Evolutionary conservation across 1,139 yeast species (phyloP), one percentile per base, ranked within the genome.

Genomic region (Saccharomycopsis hybrid): DNA sequence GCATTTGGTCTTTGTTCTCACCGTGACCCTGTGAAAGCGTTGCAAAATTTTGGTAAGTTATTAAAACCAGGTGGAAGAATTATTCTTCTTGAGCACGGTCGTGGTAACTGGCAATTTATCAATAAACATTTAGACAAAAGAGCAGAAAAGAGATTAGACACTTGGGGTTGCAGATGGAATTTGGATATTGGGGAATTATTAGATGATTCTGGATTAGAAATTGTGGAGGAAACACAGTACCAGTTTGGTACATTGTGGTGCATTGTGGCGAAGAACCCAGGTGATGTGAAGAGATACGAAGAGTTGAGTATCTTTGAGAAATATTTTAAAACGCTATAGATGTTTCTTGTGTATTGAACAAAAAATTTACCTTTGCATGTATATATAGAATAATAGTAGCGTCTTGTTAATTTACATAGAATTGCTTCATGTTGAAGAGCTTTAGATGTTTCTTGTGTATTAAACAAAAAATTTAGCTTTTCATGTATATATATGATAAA

Each of bases 151-250:
- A 82, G 97, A 67, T 79, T 90, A 71, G 77, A 85, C 56, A 82
- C 85, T 9, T 92, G 97, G 97, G 97, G 97, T 2, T 92, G 98
- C 67, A 73, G 97, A 62, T 92, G 97, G 97, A 92, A 92, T 62
- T 71, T 92, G 56, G 97, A 92, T 62, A 87, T 92, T 58, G 95
- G 89, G 35, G 92, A 83, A 59, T 73, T 92, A 49, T 74, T 92
- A 32, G 90, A 85, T 61, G 81, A 80, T 55, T 83, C 95, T 11
- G 96, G 95, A 0, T 72, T 92, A 54, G 94, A 86, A 58, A 76
- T 92, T 41, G 86, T 90, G 1, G 81, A 79, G 57, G 89, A 86
- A 59, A 79, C 79, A 57, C 72, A 95, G 58, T 82, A 81, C 29
- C 97, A 92, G 68, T 74, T 92, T 56, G 97, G 98, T n/a, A 85